Base-by-base conservation (phyloP, 176 grass and related monocot genomes). In the Pontederia crassipes region DNA sequence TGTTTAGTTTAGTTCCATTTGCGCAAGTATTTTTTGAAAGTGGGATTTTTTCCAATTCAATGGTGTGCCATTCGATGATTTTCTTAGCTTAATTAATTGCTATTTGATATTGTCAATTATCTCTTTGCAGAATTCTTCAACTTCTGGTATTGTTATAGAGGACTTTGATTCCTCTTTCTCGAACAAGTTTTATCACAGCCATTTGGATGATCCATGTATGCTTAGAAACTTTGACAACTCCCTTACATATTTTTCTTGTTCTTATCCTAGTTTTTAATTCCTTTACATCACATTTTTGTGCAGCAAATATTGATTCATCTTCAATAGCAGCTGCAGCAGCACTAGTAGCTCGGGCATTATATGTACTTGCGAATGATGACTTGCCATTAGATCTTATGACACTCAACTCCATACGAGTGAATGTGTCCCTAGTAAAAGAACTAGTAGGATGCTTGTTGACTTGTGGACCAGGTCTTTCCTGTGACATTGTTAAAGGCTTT, bases 381-480 rank as follows among this genome's bases (percentile, higher is more conserved):
- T 49, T 66, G 65, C 65, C 82, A 46, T 47, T 92, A 4, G 61
- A 98, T 70, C 81, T 88, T 53, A 97, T 92, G 66, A 62, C 79
- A 65, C 63, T 97, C 28, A 97, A 92, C 70, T 69, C 64, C 80
- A 88, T 98, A 71, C 88, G 67, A 88, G 87, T 91, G 46, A 98
- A 98, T 65, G 79, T 85, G 59, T 88, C 87, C 3, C 70, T 98
- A 70, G 87, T 92, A 3, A 16, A 98, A 76, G 83, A 88, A 74
- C 54, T 92, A 62, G 57, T 88, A 20, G 73, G 70, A 69, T 98
- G 93, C 73, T 71, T 98, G 54, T 64, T 98, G 54, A 81, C 81
- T 64, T 98, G 93, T 75, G 79, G 88, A 74, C 84, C 84, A 0
- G 84, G 93, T 76, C 74, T 98, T 54, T 98, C 93, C 13, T 98